Evolutionary conservation across 2,329 filamentous ascomycete genomes (phyloP).

Genomic region (Alternaria solani): DNA sequence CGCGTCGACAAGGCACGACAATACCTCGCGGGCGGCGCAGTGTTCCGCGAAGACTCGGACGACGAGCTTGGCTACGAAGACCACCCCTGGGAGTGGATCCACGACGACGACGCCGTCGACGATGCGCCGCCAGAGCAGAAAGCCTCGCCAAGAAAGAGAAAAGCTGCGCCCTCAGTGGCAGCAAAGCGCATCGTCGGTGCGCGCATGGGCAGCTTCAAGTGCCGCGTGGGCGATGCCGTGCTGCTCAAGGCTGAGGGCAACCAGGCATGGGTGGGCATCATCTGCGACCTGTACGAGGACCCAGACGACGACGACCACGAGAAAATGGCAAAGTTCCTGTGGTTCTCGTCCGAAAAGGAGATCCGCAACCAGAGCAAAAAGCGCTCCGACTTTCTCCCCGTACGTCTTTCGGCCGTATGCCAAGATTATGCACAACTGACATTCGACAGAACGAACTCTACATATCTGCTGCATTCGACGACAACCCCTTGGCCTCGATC

Average conservation of each 20-base stretch:
- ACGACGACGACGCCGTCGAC: conserved; percentile 52
- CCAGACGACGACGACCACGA: conserved; percentile 60
- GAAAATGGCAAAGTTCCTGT: conserved; percentile 89
- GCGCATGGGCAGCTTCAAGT: conserved; percentile 81
- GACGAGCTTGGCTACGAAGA: conserved; percentile 74
- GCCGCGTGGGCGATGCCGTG: conserved; percentile 81
- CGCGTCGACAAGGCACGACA: conserved; percentile 58
- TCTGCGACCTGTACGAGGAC: conserved; percentile 81
- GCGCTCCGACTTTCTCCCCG: conserved; percentile 76
- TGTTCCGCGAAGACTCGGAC: conserved; percentile 81
- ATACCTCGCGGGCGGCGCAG: conserved; percentile 66
- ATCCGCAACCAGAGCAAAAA: conserved; percentile 85
- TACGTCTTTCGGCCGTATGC: conserved; percentile 47
- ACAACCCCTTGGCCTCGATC: conserved; percentile 86
- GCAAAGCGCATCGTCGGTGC: conserved; percentile 75
- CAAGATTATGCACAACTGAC: conserved; percentile 22
- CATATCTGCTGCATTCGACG: conserved; percentile 84
- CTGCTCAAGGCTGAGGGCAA: conserved; percentile 89
- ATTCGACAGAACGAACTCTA: conserved; percentile 81
- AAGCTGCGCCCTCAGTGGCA: conserved; percentile 25
- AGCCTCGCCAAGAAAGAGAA: conserved; percentile 46
- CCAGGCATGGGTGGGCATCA: conserved; percentile 91
- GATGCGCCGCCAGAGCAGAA: conserved; percentile 28
- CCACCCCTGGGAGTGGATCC: conserved; percentile 64
- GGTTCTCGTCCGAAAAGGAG: conserved; percentile 93